A percentile compares a stretch with the other conserved stretches of the same genome.
Evolutionary conservation across 805 yeast genomes (phyloP).

Genomic region (Sporopachydermia lactativora): DNA sequence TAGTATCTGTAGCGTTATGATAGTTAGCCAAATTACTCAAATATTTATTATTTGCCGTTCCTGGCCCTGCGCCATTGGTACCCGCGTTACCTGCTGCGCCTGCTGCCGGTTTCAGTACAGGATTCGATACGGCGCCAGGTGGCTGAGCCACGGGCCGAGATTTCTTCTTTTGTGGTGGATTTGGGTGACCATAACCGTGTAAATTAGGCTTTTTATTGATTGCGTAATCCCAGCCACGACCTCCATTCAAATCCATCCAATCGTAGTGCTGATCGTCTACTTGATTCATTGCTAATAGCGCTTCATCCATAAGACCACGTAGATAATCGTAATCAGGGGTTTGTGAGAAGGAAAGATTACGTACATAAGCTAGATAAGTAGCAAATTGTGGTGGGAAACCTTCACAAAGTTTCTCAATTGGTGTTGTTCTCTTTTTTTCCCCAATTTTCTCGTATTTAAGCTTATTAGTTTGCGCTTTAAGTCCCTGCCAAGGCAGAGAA

Average conservation of each 20-base stretch:
- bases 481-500: constrained; percentile 82
- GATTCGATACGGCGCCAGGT: constrained; percentile 1
- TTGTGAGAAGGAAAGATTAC: constrained; percentile 61
- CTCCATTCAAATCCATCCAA: constrained; percentile 70
- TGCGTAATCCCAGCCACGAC: constrained; percentile 69
- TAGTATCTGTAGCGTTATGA: not conserved
- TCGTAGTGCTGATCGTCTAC: constrained; percentile 58
- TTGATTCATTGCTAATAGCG: constrained; percentile 42
- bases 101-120: not conserved
- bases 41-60: not conserved
- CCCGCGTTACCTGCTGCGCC: not conserved
- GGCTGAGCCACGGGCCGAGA: not conserved
- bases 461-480: constrained; percentile 77
- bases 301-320: constrained; percentile 44
- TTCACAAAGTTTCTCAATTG: constrained; percentile 41
- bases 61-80: no score
- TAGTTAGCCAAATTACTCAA: not conserved
- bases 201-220: constrained; percentile 67
- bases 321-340: constrained; percentile 66
- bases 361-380: constrained; percentile 53
- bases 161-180: constrained; percentile 22
- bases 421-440: constrained; percentile 57
- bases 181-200: constrained; percentile 72
- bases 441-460: constrained; percentile 76
- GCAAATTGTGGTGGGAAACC: constrained; percentile 64